Percentiles rank a stretch among this genome's conserved stretches.
These are phyloP conservation scores for Populus euphratica DNA, from an alignment of 345 rosid genomes.

Conservation along the genomic window DNA sequence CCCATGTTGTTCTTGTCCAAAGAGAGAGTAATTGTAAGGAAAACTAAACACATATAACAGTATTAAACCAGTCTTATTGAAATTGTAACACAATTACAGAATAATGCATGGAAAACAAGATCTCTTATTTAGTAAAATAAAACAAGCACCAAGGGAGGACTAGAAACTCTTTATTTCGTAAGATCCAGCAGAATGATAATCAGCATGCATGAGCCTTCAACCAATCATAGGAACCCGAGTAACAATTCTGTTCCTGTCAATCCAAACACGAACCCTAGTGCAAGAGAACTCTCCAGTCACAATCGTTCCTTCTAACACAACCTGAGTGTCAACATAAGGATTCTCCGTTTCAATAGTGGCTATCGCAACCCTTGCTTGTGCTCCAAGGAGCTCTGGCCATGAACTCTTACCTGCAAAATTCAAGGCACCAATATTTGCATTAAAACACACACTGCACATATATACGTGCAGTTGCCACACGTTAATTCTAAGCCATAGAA, in stretches of 20 bases:
- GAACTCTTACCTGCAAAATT: constrained; percentile 25
- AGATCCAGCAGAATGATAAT: neutral
- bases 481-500: neutral
- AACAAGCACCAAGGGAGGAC: neutral
- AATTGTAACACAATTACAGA: neutral
- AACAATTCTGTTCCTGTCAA: constrained; percentile 9
- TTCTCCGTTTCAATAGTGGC: constrained; percentile 25
- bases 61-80: neutral
- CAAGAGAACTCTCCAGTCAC: constrained; percentile 22
- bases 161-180: neutral
- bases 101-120: neutral
- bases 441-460: neutral
- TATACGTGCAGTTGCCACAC: neutral
- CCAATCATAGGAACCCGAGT: neutral
- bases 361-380: constrained; percentile 17
- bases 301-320: constrained; percentile 21
- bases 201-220: neutral
- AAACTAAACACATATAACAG: neutral
- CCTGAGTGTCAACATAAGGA: constrained; percentile 14
- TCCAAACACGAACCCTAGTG: constrained; percentile 30
- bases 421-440: neutral
- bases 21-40: no score
- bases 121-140: neutral
- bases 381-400: constrained; percentile 39
- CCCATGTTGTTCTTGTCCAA: no score